These are phyloP conservation scores for Zasmidium citrigriseum DNA, from an alignment of 2,329 filamentous ascomycete genomes.

Conservation along the genomic window DNA sequence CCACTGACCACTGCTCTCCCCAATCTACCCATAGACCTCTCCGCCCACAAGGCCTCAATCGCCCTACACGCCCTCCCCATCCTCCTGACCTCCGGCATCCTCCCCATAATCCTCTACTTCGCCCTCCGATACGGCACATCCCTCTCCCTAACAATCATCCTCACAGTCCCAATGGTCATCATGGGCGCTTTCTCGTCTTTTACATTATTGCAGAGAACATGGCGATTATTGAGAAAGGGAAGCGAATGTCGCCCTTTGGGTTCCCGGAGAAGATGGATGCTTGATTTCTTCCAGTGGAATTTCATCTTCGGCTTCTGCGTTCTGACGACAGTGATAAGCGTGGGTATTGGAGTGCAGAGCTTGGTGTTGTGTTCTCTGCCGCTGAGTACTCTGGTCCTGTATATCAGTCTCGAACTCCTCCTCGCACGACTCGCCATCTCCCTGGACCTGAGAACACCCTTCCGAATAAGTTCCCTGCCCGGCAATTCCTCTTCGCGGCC, in stretches of 20 bases:
- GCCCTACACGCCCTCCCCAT: slow-evolving; percentile 8
- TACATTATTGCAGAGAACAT: slow-evolving; percentile 1
- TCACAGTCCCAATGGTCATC: slow-evolving; percentile 6
- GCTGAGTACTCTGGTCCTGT: too few species aligned
- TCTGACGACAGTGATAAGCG: slow-evolving; percentile 8
- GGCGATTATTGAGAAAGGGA: too few species aligned
- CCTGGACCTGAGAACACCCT: too few species aligned
- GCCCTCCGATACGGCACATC: slow-evolving; percentile 8
- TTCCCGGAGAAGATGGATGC: not conserved
- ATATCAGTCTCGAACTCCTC: not conserved
- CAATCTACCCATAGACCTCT: slow-evolving; percentile 10
- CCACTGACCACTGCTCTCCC: not conserved
- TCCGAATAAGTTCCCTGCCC: not conserved
- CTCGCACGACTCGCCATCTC: not conserved
- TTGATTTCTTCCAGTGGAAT: slow-evolving; percentile 18
- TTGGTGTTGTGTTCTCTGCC: too few species aligned
- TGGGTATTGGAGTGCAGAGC: not conserved
- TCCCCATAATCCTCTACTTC: slow-evolving; percentile 16
- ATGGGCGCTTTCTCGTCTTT: slow-evolving; percentile 5
- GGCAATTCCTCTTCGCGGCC: slow-evolving; percentile 1
- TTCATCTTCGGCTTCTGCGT: slow-evolving; percentile 10
- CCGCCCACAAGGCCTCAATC: slow-evolving; percentile 7
- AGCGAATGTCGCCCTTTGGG: not conserved
- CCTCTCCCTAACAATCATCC: slow-evolving; percentile 1
- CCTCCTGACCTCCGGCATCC: slow-evolving; percentile 3